Base-by-base conservation (phyloP, 495 filamentous ascomycete genomes). In the Oleoguttula mirabilis region DNA sequence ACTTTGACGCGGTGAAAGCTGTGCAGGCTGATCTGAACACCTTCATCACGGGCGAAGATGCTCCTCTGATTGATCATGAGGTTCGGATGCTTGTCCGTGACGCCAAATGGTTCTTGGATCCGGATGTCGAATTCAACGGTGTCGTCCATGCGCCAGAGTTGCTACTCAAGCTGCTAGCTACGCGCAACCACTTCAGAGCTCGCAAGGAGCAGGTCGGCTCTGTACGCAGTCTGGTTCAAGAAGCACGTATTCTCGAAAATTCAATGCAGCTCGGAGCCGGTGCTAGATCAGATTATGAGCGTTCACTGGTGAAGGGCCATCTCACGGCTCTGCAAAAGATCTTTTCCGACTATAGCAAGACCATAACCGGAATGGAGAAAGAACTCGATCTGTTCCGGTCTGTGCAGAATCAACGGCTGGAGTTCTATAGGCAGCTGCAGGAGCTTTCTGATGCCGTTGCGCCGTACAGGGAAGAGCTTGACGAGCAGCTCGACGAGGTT, bases 401-500 rank as follows among this genome's bases (percentile, higher is more conserved):
- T 24, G 74, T 80, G 0, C 81, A 84, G 70, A 94, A 94, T 52
- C 68, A 76, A 35, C 75, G 88, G 10, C 62, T 93, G 4, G 84
- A 88, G 28, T 95, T 80, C 47, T 94, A 94, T 58, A 75, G 80
- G 0, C 88, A 94, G 51, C 64, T 98, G 15, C 88, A 95, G 55
- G 70, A 73, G 14, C 75, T 95, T 24, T 95, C 88, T 0, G 87
- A 94, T 60, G 85, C 71, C 17, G 84, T 94, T 0, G 73, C 70
- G 7, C 79, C 80, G 6, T 80, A 80, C 32, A 77, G 84, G 47
- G 68, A 74, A 30, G 66, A 74, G 35, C 63, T 65, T 40, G 62
- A 67, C 23, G 64, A 66, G 3, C 57, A 62, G 36, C 60, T 69
- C 10, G 55, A 71, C 52, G 59, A 59, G 25, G 58, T 47, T 33